Conservation (phyloP, 1,284 basidiomycete species). For the Microbotryum silenes-acaulis region DNA sequence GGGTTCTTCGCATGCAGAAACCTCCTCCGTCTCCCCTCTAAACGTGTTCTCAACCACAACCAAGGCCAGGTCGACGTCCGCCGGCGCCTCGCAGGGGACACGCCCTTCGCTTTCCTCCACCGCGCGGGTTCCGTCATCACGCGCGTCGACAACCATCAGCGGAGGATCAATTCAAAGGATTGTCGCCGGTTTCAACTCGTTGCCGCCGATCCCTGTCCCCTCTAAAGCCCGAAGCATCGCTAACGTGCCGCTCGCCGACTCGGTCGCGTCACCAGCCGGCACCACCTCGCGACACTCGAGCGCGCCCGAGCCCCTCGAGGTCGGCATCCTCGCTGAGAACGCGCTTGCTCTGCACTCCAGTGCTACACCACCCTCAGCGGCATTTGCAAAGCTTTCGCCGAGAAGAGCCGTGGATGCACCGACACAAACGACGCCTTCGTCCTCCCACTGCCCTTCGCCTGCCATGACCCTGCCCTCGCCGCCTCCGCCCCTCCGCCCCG, state of each 20-base stretch:
- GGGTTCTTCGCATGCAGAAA: too few species aligned
- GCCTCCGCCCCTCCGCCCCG: constrained; percentile 7
- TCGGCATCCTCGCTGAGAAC: background rate
- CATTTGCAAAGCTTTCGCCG: background rate
- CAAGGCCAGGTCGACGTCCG: too few species aligned
- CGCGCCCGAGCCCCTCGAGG: constrained; percentile 3
- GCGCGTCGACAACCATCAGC: constrained; percentile 17
- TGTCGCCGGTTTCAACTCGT: constrained; percentile 19
- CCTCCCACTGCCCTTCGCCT: constrained; percentile 5
- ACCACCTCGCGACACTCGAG: background rate
- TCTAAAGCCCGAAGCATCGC: constrained; percentile 16
- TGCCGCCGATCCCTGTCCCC: constrained; percentile 15
- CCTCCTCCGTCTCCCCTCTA: too few species aligned
- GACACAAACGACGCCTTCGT: constrained; percentile 6
- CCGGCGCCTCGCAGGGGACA: too few species aligned
- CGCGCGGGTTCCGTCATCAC: background rate
- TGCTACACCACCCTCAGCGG: background rate
- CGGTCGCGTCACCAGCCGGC: background rate
- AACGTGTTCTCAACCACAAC: too few species aligned
- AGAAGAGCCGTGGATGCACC: constrained; percentile 2
- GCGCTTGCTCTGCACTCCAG: too few species aligned
- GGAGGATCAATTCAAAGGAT: constrained; percentile 28
- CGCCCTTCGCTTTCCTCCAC: too few species aligned
- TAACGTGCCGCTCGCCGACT: constrained; percentile 3
- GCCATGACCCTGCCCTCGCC: background rate